Evolutionary conservation across 306 rosid species (phyloP), one percentile per base, ranked within the genome.

Genomic region (Cicer bijugum): DNA sequence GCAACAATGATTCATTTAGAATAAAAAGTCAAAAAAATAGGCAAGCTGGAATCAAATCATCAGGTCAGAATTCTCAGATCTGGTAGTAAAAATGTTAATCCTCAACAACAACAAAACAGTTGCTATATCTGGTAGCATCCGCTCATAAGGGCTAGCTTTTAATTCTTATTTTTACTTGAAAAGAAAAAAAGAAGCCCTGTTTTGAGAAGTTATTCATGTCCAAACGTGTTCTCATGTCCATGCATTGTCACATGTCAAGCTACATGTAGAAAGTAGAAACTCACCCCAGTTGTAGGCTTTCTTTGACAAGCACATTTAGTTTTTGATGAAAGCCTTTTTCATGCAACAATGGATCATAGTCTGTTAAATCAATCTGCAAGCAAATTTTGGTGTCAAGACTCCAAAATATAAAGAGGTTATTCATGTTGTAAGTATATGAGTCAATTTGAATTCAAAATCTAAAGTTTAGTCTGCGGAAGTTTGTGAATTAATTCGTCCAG

Each of bases 311-410:
- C 80, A 73, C 56, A 70, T 87, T 91, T 58, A 91, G 79, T 53
- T 85, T 87, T 85, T 77, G 86, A 86, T 89, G 97, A 81, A 91
- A 82, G 43, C 94, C 97, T 84, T 92, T 84, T 76, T 87, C 92
- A 76, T 87, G 97, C 76, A 85, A 81, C 91, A 87, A 7, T 0
- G 97, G 97, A 58, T 89, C 88, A 71, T 89, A 91, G 75, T 79
- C 86, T 59, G 80, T 66, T 46, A 82, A 79, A 38, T 84, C 90
- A 50, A 91, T 78, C 97, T 91, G 89, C 90, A 86, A 78, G 28
- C 71, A 86, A 46, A 59, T 48, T 75, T 44, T 14, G 75, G 43
- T 52, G 72, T 72, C 75, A 75, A 52, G 17, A 56, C 70, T 75
- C 76, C 76, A 66, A 45, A 52, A 16, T 74, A 14, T 55, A 58